These are phyloP conservation scores for Metrosideros polymorpha DNA, from an alignment of 441 rosid genomes.

Conservation along the genomic window DNA sequence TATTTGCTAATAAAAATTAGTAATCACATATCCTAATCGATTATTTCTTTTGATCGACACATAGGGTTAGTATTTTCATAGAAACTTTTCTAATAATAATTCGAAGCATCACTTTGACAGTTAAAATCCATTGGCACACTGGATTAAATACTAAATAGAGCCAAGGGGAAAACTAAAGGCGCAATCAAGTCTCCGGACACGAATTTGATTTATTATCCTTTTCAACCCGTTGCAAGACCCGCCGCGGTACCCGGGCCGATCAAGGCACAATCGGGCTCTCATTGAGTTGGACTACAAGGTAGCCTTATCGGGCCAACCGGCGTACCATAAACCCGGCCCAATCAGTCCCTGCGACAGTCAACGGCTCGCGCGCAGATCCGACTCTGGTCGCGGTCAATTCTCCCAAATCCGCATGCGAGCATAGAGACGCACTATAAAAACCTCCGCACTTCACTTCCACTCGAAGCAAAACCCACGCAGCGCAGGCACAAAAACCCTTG, in stretches of 20 bases:
- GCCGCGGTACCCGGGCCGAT: background rate
- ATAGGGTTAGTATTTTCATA: background rate
- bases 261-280: background rate
- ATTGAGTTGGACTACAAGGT: background rate
- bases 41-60: no score
- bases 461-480: background rate
- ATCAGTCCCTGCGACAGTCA: background rate
- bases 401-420: background rate
- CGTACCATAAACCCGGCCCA: background rate
- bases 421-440: background rate
- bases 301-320: background rate
- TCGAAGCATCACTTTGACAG: background rate
- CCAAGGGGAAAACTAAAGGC: background rate
- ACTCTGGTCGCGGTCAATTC: background rate
- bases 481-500: background rate
- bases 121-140: background rate
- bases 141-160: background rate
- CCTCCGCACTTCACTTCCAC: background rate
- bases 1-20: no score
- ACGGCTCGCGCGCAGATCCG: background rate
- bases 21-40: no score
- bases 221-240: background rate
- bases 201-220: background rate
- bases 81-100: background rate
- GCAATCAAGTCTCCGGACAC: background rate